phyloP scores from a whole-genome alignment of 2,329 filamentous ascomycete species.

The Rhinocladiella mackenziei region DNA sequence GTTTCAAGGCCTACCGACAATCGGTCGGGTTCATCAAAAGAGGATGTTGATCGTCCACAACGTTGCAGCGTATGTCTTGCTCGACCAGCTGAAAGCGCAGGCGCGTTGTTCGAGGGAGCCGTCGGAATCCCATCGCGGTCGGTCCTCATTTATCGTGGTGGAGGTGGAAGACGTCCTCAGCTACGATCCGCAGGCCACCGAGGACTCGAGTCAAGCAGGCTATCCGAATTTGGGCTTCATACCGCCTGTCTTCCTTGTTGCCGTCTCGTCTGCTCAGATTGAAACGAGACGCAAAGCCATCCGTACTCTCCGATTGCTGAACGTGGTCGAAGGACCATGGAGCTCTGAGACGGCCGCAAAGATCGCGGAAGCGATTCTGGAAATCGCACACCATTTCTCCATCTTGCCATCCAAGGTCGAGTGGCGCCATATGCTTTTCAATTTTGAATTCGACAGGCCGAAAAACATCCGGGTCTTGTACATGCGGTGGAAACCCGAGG shows the following conservation, averaged over 20 bases:
- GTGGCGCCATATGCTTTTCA: slow-evolving; percentile 6
- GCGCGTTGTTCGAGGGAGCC: not conserved
- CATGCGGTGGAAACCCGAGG: slow-evolving; percentile 13
- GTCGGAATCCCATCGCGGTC: slow-evolving; percentile 3
- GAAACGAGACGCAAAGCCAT: slow-evolving; percentile 13
- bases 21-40: slow-evolving; percentile 10
- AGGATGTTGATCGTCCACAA: slow-evolving; percentile 21
- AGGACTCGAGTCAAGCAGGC: too few species aligned
- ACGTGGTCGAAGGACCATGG: slow-evolving; percentile 16
- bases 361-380: slow-evolving; percentile 16
- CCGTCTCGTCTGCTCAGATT: slow-evolving; percentile 5
- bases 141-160: slow-evolving; percentile 12
- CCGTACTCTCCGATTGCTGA: slow-evolving; percentile 8
- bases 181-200: slow-evolving; percentile 4
- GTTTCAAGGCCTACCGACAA: slow-evolving; percentile 18
- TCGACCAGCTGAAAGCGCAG: slow-evolving; percentile 12
- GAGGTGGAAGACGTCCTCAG: slow-evolving; percentile 20
- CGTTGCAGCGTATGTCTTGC: slow-evolving; percentile 13
- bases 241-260: slow-evolving; percentile 13
- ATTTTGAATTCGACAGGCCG: too few species aligned
- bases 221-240: slow-evolving; percentile 18
- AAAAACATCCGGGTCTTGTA: too few species aligned
- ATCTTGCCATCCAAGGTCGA: slow-evolving; percentile 1
- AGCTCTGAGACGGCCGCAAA: slow-evolving; percentile 11
- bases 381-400: slow-evolving; percentile 7